Evolutionary conservation across 305 asterid genomes (phyloP).

Genomic region (Plantago coronopus): DNA sequence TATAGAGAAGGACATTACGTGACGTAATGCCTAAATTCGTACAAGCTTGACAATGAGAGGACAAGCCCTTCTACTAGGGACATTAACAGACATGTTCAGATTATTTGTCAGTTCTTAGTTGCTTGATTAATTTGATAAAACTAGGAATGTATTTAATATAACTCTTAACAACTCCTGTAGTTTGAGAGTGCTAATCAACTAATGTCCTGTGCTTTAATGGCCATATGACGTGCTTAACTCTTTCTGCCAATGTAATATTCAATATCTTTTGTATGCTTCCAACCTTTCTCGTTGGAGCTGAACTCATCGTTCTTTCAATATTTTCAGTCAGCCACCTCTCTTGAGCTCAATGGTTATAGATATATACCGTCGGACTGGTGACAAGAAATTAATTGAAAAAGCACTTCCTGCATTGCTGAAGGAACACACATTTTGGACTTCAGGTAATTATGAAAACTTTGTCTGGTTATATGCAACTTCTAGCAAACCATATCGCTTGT

Average conservation of each 20-base stretch:
- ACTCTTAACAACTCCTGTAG: neutral
- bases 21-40: too few relatives aligned
- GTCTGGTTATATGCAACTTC: neutral
- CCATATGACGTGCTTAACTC: neutral
- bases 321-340: constrained; percentile 86
- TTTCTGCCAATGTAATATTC: neutral
- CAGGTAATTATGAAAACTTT: constrained; percentile 39
- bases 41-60: too few relatives aligned
- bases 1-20: too few relatives aligned
- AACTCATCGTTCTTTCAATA: constrained; percentile 9
- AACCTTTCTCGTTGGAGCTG: constrained; percentile 7
- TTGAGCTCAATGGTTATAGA: constrained; percentile 82
- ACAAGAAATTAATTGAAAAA: constrained; percentile 37
- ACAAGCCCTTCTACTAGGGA: neutral
- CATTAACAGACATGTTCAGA: neutral
- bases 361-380: constrained; percentile 53
- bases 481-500: neutral
- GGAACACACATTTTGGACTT: constrained; percentile 80
- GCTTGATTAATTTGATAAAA: neutral
- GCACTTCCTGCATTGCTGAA: constrained; percentile 69
- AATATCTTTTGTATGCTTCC: neutral
- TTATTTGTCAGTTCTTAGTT: neutral
- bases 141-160: neutral
- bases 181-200: too few relatives aligned
- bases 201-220: too few relatives aligned